Base-by-base conservation (phyloP, 176 grass and related monocot species). In the Hordeum marinum region DNA sequence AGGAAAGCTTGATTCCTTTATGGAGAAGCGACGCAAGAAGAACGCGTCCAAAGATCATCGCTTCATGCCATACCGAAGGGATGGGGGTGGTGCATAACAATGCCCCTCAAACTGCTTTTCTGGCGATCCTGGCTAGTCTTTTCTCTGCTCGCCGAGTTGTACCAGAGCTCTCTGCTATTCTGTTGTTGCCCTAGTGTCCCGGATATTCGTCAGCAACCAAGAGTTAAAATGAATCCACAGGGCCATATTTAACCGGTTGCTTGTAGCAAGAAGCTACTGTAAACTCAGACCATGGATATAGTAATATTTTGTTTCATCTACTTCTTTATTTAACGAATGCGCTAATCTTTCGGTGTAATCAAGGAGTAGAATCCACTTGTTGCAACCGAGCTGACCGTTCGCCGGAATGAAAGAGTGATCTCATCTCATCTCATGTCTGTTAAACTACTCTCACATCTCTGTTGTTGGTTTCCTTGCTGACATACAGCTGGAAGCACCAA, bases 11-110 rank as follows among this genome's bases (percentile, higher is more conserved):
- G 93, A 98, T 70, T 72, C 89, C 21, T 98, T 85, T 54, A 98
- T 95, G 54, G 96, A 98, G 61, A 98, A 88, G 80, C 92, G 80
- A 69, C 64, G 91, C 37, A 95, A 52, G 85, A 98, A 86, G 77
- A 98, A 95, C 48, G 91, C 96, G 60, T 98, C 93, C 20, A 98
- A 98, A 83, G 96, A 98, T 94, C 96, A 94, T 70, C 91, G 93
- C 13, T 94, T 84, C 83, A 94, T 98, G 96, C 93, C 96, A 7
- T 98, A 98, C 68, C n/a, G 88, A 37, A 87, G 93, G 67, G 76
- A 85, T 25, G 88, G 62, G 6, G 60, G 82, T 72, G 89, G 72
- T 68, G 77, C 77, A 67, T 70, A 73, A 48, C 5, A 81, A 82
- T 86, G 60, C 31, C 59, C 59, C 32, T 35, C 4, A 18, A 66